A percentile compares a stretch with the other conserved stretches of the same genome.
phyloP scores from a whole-genome alignment of 2,329 filamentous ascomycete genomes.

The Fusarium chaquense region DNA sequence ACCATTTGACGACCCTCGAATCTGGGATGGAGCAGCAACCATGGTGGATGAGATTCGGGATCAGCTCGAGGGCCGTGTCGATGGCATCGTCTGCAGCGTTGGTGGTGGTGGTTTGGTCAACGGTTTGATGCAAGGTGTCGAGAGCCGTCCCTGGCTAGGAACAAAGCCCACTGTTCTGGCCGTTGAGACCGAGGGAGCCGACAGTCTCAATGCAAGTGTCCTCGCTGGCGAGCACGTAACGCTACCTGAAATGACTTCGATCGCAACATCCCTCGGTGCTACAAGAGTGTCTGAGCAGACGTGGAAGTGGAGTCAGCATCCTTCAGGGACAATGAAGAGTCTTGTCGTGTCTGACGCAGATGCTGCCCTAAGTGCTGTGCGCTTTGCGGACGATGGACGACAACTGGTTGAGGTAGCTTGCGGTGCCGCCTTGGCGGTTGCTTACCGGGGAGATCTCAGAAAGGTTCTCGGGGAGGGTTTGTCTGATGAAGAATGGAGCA shows the following conservation, averaged over 20 bases:
- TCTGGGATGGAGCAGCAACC: conserved; percentile 74
- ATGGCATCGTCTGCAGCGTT: conserved; percentile 81
- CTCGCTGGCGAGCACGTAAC: conserved; percentile 68
- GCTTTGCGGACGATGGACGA: conserved; percentile 84
- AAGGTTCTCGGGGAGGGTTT: conserved; percentile 66
- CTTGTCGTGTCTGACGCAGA: conserved; percentile 66
- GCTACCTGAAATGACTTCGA: conserved; percentile 77
- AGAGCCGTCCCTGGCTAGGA: conserved; percentile 55
- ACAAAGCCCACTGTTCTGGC: conserved; percentile 70
- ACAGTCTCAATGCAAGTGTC: conserved; percentile 75
- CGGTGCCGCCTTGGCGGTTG: conserved; percentile 80
- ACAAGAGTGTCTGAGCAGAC: conserved; percentile 75
- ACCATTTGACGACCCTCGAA: conserved; percentile 75
- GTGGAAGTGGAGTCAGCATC: conserved; percentile 70
- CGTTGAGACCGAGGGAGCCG: conserved; percentile 80
- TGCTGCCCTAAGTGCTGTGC: conserved; percentile 80
- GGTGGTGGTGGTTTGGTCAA: conserved; percentile 85
- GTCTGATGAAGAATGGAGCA: conserved; percentile 68
- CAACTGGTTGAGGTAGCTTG: conserved; percentile 87
- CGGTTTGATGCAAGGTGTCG: conserved; percentile 78
- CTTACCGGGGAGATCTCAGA: conserved; percentile 73
- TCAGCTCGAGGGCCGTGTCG: conserved; percentile 62
- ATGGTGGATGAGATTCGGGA: conserved; percentile 65
- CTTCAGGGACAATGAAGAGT: conserved; percentile 51
- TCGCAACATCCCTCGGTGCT: conserved; percentile 81